Base-by-base conservation (phyloP, 768 basidiomycete genomes). In the Lactarius vividus region DNA sequence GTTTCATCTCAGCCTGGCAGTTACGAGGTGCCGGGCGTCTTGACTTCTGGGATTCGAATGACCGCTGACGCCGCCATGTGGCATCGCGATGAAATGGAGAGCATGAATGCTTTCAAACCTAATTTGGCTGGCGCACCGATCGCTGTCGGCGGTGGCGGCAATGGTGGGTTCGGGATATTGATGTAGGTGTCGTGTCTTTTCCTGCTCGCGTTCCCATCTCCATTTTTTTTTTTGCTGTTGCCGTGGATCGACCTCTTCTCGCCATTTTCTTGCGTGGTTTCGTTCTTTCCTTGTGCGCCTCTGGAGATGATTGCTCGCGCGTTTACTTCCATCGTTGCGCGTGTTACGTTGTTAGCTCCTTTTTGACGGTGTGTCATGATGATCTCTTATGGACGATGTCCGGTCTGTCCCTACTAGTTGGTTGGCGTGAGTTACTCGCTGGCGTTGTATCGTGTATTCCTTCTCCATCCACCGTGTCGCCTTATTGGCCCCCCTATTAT, bases 111-210 rank as follows among this genome's bases (percentile, higher is more conserved):
- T 73, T 63, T 69, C 56, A 78, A 77, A 64, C 74, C 74, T 61
- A 71, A 72, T 40, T 73, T 78, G 69, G 71, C 67, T 53, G 63
- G 72, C 56, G 69, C 73, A 26, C 74, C 80, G 11, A 79, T 82
- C 64, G 65, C 68, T 67, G 77, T 76, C 56, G 74, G 79, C 37
- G 77, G 78, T 60, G 77, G 76, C 57, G 73, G 79, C 66, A 75
- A 74, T 49, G 66, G 65, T 18, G 79, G 75, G 64, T 81, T 79
- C 73, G 74, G 74, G 37, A 79, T 81, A 76, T 70, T 81, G 69
- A 71, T 77, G 70, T 77, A 68, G 66, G 49, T 62, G 57, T 42
- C 37, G n/a, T 62, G 20, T 18, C 35, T 3, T 18, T 20, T 39
- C 18, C 4, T n/a, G 15, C 31, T 23, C n/a, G 18, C 11, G 13